Conservation (phyloP, 2,329 filamentous ascomycete species). For the Teratosphaeria viscida region DNA sequence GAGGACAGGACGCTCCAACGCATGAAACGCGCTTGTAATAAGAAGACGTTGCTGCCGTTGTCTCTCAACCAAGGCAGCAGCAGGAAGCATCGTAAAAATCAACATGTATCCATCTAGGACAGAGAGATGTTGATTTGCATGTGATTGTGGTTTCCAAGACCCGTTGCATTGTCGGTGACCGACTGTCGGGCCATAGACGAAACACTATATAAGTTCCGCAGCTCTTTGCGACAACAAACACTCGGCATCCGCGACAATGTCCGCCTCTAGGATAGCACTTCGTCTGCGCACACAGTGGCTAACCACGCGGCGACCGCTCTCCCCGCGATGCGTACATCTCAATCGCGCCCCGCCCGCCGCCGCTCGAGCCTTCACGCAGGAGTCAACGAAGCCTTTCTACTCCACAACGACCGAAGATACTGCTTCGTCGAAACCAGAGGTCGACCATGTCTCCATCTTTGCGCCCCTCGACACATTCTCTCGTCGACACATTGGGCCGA, state of each 20-base stretch:
- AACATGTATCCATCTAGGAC: not conserved
- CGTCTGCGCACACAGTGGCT: slow-evolving; percentile 26
- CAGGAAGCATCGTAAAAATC: not conserved
- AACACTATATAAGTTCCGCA: not conserved
- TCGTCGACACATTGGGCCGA: slow-evolving; percentile 78
- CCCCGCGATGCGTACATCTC: slow-evolving; percentile 16
- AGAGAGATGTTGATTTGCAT: not conserved
- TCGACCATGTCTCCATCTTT: slow-evolving; percentile 27
- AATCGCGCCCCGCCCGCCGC: slow-evolving; percentile 4
- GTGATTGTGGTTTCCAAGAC: not conserved
- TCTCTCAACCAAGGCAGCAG: not conserved
- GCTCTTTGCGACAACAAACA: not conserved
- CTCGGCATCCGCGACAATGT: slow-evolving; percentile 8
- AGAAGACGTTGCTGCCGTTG: not conserved
- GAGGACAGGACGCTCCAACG: not conserved
- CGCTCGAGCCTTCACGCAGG: slow-evolving; percentile 1
- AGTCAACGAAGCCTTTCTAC: slow-evolving; percentile 16
- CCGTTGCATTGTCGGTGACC: not conserved
- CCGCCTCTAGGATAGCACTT: slow-evolving; percentile 13
- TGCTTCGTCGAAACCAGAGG: slow-evolving; percentile 12
- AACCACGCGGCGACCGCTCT: slow-evolving; percentile 21
- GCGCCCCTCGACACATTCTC: slow-evolving; percentile 56
- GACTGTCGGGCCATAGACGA: not conserved
- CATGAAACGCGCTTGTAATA: not conserved
- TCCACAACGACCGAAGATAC: slow-evolving; percentile 20